Base-by-base conservation (phyloP, 306 rosid genomes). In the Amphicarpaea edgeworthii region DNA sequence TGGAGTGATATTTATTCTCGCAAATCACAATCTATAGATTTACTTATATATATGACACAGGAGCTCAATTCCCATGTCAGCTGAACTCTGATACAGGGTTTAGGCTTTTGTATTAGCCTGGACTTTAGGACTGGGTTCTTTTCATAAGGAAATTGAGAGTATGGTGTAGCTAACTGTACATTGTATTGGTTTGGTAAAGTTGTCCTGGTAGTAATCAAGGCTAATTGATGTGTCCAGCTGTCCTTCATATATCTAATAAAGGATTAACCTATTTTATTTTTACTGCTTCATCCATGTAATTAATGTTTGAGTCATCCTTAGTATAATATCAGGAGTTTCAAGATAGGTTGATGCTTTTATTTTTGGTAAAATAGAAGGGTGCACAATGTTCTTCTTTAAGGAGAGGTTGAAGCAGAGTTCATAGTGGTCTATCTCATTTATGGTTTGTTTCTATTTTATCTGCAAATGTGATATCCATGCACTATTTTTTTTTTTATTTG, bases 371-470 rank as follows among this genome's bases (percentile, higher is more conserved):
- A 53, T 79, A 54, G 60, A 19, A 68, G 24, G 12, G 19, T 20
- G 40, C 20, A 14, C 49, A 8, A 15, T 15, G 49, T 47, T 64
- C 73, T 51, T 60, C 79, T 77, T 64, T 23, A 34, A 60, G 46
- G 34, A 43, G 41, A 46, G 58, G 21, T 75, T 26, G 62, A 60
- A 20, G 15, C 70, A 23, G 42, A 41, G 50, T 41, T 51, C 51
- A 11, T 30, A 7, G 62, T 70, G 2, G 64, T 75, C 37, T 37
- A n/a, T 7, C 37, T 41, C 45, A 54, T 70, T 40, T 46, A 46
- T 59, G 19, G 14, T 70, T 61, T 72, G 28, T 72, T 50, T 80
- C 37, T 41, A 26, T 72, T 72, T 34, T 75, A 43, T 68, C 72
- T 12, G 20, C 20, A 34, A 24, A 61, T 51, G 19, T 73, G 6